Conservation (phyloP, 2,329 filamentous ascomycete species). For the Apiospora hydei region DNA sequence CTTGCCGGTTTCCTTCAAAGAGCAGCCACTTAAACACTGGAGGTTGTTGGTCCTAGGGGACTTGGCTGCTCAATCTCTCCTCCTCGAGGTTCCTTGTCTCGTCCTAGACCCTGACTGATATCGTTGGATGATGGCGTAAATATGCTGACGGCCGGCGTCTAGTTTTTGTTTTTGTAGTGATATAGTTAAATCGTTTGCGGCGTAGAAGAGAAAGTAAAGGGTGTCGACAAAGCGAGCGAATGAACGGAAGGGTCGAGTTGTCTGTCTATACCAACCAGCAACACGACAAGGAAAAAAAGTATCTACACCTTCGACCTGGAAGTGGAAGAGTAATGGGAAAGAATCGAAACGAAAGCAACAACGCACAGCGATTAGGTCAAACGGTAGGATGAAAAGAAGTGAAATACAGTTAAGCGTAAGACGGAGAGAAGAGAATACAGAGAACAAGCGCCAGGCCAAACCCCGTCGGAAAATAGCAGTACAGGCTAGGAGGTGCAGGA, state of each 20-base stretch:
- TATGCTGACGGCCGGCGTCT: constrained; percentile 50
- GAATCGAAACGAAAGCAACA: constrained; percentile 28
- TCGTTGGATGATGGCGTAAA: constrained; percentile 24
- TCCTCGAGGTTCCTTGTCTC: constrained; percentile 29
- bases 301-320: constrained; percentile 24
- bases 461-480: background rate
- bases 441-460: constrained; percentile 38
- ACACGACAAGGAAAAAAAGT: constrained; percentile 15
- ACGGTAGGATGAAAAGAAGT: constrained; percentile 15
- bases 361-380: constrained; percentile 10
- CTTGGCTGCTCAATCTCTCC: constrained; percentile 25
- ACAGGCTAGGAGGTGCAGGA: background rate
- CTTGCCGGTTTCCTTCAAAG: constrained; percentile 11
- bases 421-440: constrained; percentile 32
- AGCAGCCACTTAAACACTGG: constrained; percentile 2
- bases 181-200: background rate
- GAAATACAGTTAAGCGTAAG: constrained; percentile 10
- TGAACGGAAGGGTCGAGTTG: constrained; percentile 14
- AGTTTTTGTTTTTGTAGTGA: constrained; percentile 22
- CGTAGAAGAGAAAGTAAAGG: constrained; percentile 2
- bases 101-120: constrained; percentile 8
- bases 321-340: constrained; percentile 31
- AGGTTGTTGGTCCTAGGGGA: background rate
- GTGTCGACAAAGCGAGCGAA: constrained; percentile 12
- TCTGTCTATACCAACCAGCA: constrained; percentile 13